Base-by-base conservation (phyloP, 2,329 filamentous ascomycete species). In the Paecilomyces niveus region DNA sequence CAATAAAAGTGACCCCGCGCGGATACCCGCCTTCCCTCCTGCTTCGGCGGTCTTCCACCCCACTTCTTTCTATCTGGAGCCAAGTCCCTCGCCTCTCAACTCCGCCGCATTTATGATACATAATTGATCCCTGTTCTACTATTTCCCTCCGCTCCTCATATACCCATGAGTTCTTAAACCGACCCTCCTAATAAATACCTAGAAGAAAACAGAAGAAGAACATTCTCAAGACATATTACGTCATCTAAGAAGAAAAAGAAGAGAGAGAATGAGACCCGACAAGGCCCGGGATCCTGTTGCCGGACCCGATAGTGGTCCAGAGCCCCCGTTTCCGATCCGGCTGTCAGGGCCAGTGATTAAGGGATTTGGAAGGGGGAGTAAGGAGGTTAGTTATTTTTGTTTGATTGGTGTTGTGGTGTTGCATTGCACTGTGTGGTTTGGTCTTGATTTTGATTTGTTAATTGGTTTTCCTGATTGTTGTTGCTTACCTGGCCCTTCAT, bases 331-430 rank as follows among this genome's bases (percentile, higher is more conserved):
- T 74, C 94, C 94, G 0, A 82, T 96, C 66, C 85, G 83, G 65
- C 87, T 97, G 77, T 87, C 89, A 61, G 94, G 94, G 24, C 85
- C 88, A 57, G 92, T 99, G 24, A 92, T 97, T 68, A 89, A 90
- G 68, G 94, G 94, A 33, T 97, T 97, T 74, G 93, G 94, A 50
- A 85, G 94, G 60, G 94, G 94, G 15, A 96, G 90, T 68, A 95
- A 92, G 79, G 92, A 97, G 77, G 90, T 92, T 72, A 59, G 35
- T 55, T 50, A 21, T 49, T 8, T 54, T 22, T 56, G 51, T 32
- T 29, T 11, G n/a, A n/a, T n/a, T n/a, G n/a, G n/a, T n/a, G 15
- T 53, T 18, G 15, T 59, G 22, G 2, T 45, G 39, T 45, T 45
- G 13, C 15, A 18, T 45, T 29, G 26, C 50, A 13, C 9, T 54